A percentile compares a stretch with the other conserved stretches of the same genome.
These are phyloP conservation scores for Hortiboletus flavorubellus DNA, from an alignment of 768 basidiomycete genomes.

Conservation along the genomic window DNA sequence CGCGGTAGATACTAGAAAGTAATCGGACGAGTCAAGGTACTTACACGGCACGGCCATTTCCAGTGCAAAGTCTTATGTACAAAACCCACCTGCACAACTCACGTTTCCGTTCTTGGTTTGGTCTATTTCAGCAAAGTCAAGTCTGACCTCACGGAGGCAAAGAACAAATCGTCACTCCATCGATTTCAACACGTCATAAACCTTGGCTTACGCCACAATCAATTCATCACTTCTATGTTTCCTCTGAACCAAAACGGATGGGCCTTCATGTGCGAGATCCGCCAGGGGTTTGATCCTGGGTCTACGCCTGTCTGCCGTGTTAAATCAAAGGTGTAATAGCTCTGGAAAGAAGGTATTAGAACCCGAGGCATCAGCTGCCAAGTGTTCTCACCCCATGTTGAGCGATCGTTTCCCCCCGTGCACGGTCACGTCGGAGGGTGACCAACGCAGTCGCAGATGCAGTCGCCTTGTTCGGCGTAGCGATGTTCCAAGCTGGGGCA, in stretches of 20 bases:
- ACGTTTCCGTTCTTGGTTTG: not conserved
- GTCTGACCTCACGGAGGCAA: not conserved
- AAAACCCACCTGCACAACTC: not conserved
- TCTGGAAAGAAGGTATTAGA: constrained; percentile 1
- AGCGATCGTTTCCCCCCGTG: constrained; percentile 19
- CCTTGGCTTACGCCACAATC: not conserved
- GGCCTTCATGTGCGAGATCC: constrained; percentile 24
- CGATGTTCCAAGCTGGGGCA: constrained; percentile 17
- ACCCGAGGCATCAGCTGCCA: not conserved
- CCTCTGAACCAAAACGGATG: constrained; percentile 30
- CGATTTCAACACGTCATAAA: not conserved
- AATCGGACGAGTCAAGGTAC: no score
- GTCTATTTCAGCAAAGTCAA: not conserved
- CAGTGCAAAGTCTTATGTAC: no score
- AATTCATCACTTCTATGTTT: constrained; percentile 24
- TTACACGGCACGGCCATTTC: no score
- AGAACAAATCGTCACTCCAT: not conserved
- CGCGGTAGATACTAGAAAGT: no score
- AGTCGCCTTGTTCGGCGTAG: constrained; percentile 16
- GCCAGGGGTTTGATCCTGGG: constrained; percentile 21
- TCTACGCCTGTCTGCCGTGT: constrained; percentile 13
- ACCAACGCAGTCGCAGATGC: constrained; percentile 25
- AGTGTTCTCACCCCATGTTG: constrained; percentile 24
- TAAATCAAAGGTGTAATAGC: constrained; percentile 27
- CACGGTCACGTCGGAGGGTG: constrained; percentile 24